Percentiles rank a stretch among this genome's conserved stretches.
Evolutionary conservation across 2,329 filamentous ascomycete species (phyloP).

Genomic region (Emergomyces pasteurianus): DNA sequence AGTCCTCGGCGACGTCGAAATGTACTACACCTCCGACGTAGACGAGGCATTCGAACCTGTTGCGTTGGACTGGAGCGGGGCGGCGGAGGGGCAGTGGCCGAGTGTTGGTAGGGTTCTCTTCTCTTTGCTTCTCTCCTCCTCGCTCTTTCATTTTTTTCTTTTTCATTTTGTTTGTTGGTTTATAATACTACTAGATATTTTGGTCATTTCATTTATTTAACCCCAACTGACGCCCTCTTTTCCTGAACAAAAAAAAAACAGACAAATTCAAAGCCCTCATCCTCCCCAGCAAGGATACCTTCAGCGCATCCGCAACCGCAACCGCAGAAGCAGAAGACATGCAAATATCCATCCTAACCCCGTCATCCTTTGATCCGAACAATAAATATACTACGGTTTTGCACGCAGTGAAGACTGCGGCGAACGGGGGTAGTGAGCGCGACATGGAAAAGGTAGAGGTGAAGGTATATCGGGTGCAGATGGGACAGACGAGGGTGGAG

Average conservation of each 20-base stretch:
- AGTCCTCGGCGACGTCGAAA: conserved; percentile 44
- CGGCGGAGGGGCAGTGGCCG: conserved; percentile 23
- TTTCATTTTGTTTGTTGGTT: not conserved
- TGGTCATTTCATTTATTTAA: not conserved
- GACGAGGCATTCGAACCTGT: conserved; percentile 80
- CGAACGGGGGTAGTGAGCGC: conserved; percentile 25
- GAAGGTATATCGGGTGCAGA: conserved; percentile 59
- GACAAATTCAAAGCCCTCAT: conserved; percentile 61
- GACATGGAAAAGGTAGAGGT: conserved; percentile 44
- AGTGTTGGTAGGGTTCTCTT: conserved; percentile 18
- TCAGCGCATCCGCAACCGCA: conserved; percentile 33
- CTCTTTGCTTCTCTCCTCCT: not conserved
- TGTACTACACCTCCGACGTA: conserved; percentile 66
- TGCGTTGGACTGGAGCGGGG: conserved; percentile 45
- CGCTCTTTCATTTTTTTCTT: not conserved
- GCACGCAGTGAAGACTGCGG: conserved; percentile 42
- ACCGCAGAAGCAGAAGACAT: conserved; percentile 29
- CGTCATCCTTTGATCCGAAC: conserved; percentile 59
- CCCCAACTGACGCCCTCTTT: not conserved
- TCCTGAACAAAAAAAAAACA: no score
- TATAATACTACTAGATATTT: no score
- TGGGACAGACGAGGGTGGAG: conserved; percentile 53
- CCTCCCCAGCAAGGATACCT: conserved; percentile 10
- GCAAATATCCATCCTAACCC: conserved; percentile 53
- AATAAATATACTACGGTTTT: conserved; percentile 49